A percentile compares a stretch with the other conserved stretches of the same genome.
These are phyloP conservation scores for Paracoccidioides brasiliensis DNA, from an alignment of 2,329 filamentous ascomycete genomes.

Conservation along the genomic window DNA sequence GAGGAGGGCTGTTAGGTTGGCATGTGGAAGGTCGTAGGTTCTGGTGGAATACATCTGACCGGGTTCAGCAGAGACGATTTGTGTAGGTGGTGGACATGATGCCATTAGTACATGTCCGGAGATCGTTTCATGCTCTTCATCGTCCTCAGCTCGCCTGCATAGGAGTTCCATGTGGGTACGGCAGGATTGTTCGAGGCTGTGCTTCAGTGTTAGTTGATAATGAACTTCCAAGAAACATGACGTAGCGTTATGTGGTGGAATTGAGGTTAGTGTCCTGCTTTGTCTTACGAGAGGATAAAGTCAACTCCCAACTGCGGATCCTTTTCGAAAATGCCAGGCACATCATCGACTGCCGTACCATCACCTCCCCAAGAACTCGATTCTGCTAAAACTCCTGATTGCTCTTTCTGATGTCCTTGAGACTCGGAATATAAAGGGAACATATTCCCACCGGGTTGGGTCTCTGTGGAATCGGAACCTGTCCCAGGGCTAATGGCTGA, in stretches of 20 bases:
- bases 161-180: conserved; percentile 81
- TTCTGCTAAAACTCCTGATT: not conserved
- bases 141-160: conserved; percentile 37
- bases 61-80: conserved; percentile 41
- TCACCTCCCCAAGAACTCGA: conserved; percentile 15
- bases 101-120: conserved; percentile 92
- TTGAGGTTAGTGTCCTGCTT: not conserved
- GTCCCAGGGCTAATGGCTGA: conserved; percentile 21
- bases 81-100: conserved; percentile 63
- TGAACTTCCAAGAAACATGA: not conserved
- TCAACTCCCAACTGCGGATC: conserved; percentile 36
- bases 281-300: conserved; percentile 34
- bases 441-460: conserved; percentile 12
- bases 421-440: conserved; percentile 18
- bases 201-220: conserved; percentile 4
- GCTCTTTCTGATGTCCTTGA: conserved; percentile 9
- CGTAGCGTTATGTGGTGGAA: not conserved
- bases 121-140: conserved; percentile 49
- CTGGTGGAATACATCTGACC: conserved; percentile 49
- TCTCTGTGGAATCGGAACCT: conserved; percentile 10
- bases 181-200: conserved; percentile 65
- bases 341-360: conserved; percentile 11
- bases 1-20: conserved; percentile 66
- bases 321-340: conserved; percentile 30
- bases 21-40: conserved; percentile 67